These are phyloP conservation scores for Fusarium piperis DNA, from an alignment of 2,329 filamentous ascomycete genomes.

Conservation along the genomic window DNA sequence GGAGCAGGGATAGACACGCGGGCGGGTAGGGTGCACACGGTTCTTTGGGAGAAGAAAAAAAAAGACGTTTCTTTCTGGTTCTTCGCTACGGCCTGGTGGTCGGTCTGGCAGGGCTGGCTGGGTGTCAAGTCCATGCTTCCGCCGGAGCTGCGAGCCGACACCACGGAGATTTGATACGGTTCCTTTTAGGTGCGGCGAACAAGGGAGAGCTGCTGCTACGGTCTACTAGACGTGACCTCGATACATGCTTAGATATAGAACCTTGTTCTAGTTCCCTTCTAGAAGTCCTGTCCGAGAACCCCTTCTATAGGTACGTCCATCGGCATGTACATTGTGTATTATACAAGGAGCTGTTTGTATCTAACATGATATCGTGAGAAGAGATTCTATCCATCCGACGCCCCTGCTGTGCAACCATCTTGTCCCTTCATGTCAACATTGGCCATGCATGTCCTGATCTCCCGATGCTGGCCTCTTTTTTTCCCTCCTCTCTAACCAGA, in stretches of 20 bases:
- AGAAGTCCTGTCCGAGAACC: background rate
- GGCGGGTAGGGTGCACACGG: conserved; percentile 4
- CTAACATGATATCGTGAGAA: conserved; percentile 29
- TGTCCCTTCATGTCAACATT: conserved; percentile 13
- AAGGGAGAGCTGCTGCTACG: background rate
- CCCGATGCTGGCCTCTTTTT: background rate
- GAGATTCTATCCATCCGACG: conserved; percentile 35
- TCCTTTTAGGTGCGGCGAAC: background rate
- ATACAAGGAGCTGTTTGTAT: conserved; percentile 4
- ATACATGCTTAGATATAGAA: background rate
- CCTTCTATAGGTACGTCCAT: background rate
- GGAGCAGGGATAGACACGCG: conserved; percentile 15
- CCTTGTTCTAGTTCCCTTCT: background rate
- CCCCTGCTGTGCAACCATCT: conserved; percentile 10
- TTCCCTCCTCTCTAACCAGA: conserved; percentile 3
- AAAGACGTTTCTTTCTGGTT: background rate
- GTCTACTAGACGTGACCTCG: background rate
- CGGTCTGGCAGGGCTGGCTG: conserved; percentile 1
- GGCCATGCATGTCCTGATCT: conserved; percentile 4
- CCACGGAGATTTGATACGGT: background rate
- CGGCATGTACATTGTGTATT: background rate
- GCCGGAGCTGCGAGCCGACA: background rate
- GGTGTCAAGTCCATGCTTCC: background rate
- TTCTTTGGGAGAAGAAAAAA: background rate
- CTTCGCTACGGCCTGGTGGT: background rate